Percentiles rank a stretch among this genome's conserved stretches.
Conservation (phyloP, 768 basidiomycete genomes). For the Hemileccinum impolitum region DNA sequence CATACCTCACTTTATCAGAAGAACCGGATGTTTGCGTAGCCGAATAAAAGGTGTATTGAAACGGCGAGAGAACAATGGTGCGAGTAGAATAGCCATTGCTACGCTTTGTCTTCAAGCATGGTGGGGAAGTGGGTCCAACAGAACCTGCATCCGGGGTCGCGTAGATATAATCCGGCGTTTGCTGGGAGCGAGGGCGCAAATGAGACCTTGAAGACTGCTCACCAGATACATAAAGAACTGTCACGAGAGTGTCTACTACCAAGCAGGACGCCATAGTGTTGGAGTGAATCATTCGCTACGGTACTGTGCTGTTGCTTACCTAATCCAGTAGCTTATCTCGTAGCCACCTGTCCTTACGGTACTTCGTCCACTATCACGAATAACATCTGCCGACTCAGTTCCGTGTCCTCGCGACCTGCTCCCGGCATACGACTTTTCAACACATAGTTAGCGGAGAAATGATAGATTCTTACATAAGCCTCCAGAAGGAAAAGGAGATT, state of each 20-base stretch:
- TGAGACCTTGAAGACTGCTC: slow-evolving; percentile 38
- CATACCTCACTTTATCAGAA: slow-evolving; percentile 32
- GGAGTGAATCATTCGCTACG: too few species aligned
- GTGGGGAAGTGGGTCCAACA: slow-evolving; percentile 36
- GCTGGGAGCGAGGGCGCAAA: slow-evolving; percentile 39
- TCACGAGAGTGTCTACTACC: slow-evolving; percentile 35
- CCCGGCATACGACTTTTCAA: too few species aligned
- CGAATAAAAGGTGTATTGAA: slow-evolving; percentile 39
- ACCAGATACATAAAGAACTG: slow-evolving; percentile 22
- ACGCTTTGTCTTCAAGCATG: slow-evolving; percentile 35
- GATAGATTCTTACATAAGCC: too few species aligned
- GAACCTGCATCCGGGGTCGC: slow-evolving; percentile 28
- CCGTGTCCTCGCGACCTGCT: too few species aligned
- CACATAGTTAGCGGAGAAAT: too few species aligned
- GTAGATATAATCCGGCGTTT: slow-evolving; percentile 42
- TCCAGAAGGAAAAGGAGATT: too few species aligned
- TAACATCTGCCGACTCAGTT: too few species aligned
- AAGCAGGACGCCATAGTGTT: slow-evolving; percentile 47
- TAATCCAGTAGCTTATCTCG: too few species aligned
- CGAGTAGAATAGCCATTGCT: slow-evolving; percentile 39
- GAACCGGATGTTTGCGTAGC: slow-evolving; percentile 19
- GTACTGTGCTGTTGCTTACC: too few species aligned
- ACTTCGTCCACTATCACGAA: too few species aligned
- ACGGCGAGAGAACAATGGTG: slow-evolving; percentile 37
- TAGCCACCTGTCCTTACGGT: too few species aligned